phyloP scores from a whole-genome alignment of 306 rosid genomes.

The Spatholobus suberectus region DNA sequence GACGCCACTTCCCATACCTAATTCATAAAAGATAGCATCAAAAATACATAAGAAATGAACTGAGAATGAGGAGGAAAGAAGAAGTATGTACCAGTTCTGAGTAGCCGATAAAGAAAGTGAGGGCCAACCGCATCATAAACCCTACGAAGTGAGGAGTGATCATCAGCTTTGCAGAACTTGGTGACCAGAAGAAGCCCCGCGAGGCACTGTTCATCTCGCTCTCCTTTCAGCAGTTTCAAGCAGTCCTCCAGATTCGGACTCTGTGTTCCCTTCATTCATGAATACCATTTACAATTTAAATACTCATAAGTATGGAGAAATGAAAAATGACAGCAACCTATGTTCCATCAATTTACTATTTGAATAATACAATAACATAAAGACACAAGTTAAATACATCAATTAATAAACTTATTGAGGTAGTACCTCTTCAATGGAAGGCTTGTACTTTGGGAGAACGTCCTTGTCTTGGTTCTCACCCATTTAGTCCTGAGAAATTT shows the following conservation, averaged over 20 bases:
- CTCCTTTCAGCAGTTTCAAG: slow-evolving; percentile 89
- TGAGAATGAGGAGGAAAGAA: not conserved
- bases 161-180: slow-evolving; percentile 76
- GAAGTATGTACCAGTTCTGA: slow-evolving; percentile 65
- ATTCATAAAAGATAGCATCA: not conserved
- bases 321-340: not conserved
- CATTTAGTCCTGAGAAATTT: slow-evolving; percentile 16
- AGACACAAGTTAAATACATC: too few species aligned
- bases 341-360: not conserved
- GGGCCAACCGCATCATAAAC: slow-evolving; percentile 76
- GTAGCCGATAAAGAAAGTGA: slow-evolving; percentile 79
- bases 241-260: slow-evolving; percentile 73
- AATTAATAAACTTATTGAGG: too few species aligned
- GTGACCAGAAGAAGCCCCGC: slow-evolving; percentile 91
- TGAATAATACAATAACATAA: not conserved
- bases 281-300: not conserved
- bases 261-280: slow-evolving; percentile 59
- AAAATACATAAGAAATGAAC: not conserved
- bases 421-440: not conserved
- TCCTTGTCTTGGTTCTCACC: slow-evolving; percentile 13
- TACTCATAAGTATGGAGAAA: not conserved
- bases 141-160: slow-evolving; percentile 66
- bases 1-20: slow-evolving; percentile 71
- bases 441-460: not conserved
- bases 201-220: slow-evolving; percentile 87